Percentiles rank a stretch among this genome's conserved stretches.
Evolutionary conservation across 108 stramenopile species (phyloP).

Genomic region (Nitzschia sp.): DNA sequence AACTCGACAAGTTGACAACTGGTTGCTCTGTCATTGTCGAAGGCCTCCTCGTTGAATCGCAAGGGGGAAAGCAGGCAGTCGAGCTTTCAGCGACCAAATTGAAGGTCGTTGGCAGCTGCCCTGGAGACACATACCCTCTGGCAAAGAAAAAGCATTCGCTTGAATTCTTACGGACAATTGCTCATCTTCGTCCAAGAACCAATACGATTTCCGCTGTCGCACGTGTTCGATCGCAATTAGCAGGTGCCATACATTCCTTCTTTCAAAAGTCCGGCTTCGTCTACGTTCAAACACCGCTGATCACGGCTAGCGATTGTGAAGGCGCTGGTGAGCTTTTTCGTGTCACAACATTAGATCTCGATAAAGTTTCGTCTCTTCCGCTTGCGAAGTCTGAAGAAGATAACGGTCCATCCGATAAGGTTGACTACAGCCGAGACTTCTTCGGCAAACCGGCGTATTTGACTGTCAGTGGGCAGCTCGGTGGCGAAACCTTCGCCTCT

Average conservation of each 20-base stretch:
- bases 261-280: constrained; percentile 92
- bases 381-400: constrained; percentile 31
- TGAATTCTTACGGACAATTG: constrained; percentile 96
- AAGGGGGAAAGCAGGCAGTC: constrained; percentile 91
- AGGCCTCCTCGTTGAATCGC: constrained; percentile 78
- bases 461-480: constrained; percentile 97
- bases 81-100: constrained; percentile 87
- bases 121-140: constrained; percentile 93
- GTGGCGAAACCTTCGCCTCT: constrained; percentile 95
- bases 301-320: constrained; percentile 98
- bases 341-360: constrained; percentile 89
- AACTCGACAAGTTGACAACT: constrained; percentile 87
- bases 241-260: constrained; percentile 87
- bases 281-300: constrained; percentile 97
- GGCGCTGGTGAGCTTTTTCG: constrained; percentile 99
- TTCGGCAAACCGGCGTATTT: constrained; percentile 95
- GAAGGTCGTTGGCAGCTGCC: constrained; percentile 88
- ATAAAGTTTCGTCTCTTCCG: constrained; percentile 68
- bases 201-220: constrained; percentile 96
- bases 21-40: constrained; percentile 90
- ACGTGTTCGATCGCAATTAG: constrained; percentile 89
- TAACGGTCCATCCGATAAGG: constrained; percentile 44
- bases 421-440: constrained; percentile 89
- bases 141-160: constrained; percentile 98
- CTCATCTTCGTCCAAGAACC: constrained; percentile 96